Percentiles rank a stretch among this genome's conserved stretches.
Evolutionary conservation across 768 basidiomycete species (phyloP).

Genomic region (Tylopilus cervinicoccineus): DNA sequence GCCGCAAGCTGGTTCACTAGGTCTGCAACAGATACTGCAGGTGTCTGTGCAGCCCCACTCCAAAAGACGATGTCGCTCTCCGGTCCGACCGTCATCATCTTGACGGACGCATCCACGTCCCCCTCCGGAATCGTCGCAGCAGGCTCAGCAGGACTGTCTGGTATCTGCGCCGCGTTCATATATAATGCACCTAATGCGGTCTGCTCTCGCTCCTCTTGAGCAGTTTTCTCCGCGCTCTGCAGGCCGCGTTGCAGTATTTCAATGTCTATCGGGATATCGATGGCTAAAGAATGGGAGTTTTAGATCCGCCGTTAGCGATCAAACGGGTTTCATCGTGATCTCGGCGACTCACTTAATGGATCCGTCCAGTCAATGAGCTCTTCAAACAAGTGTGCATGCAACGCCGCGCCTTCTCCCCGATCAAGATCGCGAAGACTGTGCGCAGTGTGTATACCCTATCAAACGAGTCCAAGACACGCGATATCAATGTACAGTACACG

Average conservation of each 20-base stretch:
- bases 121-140: conserved; percentile 57
- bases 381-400: conserved; percentile 81
- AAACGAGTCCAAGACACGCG: conserved; percentile 33
- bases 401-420: conserved; percentile 79
- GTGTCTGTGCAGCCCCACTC: conserved; percentile 35
- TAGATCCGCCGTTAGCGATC: conserved; percentile 20
- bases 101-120: conserved; percentile 59
- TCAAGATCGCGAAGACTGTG: conserved; percentile 84
- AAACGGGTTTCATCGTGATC: conserved; percentile 13
- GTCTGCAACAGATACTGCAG: conserved; percentile 57
- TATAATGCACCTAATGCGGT: conserved; percentile 74
- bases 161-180: conserved; percentile 65
- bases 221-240: conserved; percentile 61
- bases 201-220: conserved; percentile 77
- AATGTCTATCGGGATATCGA: conserved; percentile 60
- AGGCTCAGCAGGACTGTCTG: conserved; percentile 75
- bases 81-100: conserved; percentile 64
- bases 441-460: conserved; percentile 66
- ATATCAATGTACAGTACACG: conserved; percentile 51
- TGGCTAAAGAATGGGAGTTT: conserved; percentile 35
- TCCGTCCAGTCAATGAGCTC: conserved; percentile 86
- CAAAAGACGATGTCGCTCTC: conserved; percentile 68
- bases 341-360: conserved; percentile 60
- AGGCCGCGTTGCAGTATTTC: conserved; percentile 56
- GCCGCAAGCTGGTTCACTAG: conserved; percentile 61